A percentile compares a stretch with the other conserved stretches of the same genome.
Evolutionary conservation across 331 rosid genomes (phyloP).

Genomic region (Arachis monticola): DNA sequence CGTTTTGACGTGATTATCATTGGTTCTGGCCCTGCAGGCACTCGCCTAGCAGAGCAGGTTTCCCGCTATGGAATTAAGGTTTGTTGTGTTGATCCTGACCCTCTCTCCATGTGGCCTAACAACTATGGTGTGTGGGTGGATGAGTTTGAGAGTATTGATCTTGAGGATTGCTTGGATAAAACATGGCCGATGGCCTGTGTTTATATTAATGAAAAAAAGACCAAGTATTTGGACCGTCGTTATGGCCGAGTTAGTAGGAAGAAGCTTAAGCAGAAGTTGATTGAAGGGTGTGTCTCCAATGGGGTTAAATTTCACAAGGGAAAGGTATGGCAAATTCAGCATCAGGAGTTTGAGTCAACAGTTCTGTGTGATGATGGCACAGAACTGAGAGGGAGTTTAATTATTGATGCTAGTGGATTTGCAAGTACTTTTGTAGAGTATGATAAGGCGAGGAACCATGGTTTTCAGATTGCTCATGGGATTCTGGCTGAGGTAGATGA

Average conservation of each 20-base stretch:
- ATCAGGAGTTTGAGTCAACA: conserved; percentile 60
- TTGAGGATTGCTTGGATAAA: conserved; percentile 71
- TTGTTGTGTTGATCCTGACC: conserved; percentile 84
- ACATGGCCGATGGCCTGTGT: conserved; percentile 77
- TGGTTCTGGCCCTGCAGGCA: conserved; percentile 86
- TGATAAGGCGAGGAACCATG: conserved; percentile 60
- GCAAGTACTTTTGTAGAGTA: conserved; percentile 52
- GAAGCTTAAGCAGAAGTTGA: conserved; percentile 56
- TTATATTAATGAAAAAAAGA: conserved; percentile 50
- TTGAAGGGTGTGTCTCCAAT: conserved; percentile 60
- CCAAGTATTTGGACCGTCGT: conserved; percentile 66
- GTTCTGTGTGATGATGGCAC: conserved; percentile 68
- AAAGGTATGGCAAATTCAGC: conserved; percentile 68
- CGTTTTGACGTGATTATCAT: conserved; percentile 67
- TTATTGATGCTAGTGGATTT: conserved; percentile 91
- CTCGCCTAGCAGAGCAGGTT: conserved; percentile 75
- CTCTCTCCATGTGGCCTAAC: conserved; percentile 83
- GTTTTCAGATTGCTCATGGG: conserved; percentile 87
- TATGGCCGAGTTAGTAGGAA: conserved; percentile 73
- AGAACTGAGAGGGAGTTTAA: conserved; percentile 60
- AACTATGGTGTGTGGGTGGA: conserved; percentile 92
- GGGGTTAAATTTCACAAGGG: conserved; percentile 75
- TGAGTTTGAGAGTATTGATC: conserved; percentile 68
- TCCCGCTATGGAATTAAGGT: conserved; percentile 71
- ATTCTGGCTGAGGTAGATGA: conserved; percentile 76